Percentiles rank a stretch among this genome's conserved stretches.
Conservation (phyloP, 805 yeast species). For the Saturnispora zaruensis region DNA sequence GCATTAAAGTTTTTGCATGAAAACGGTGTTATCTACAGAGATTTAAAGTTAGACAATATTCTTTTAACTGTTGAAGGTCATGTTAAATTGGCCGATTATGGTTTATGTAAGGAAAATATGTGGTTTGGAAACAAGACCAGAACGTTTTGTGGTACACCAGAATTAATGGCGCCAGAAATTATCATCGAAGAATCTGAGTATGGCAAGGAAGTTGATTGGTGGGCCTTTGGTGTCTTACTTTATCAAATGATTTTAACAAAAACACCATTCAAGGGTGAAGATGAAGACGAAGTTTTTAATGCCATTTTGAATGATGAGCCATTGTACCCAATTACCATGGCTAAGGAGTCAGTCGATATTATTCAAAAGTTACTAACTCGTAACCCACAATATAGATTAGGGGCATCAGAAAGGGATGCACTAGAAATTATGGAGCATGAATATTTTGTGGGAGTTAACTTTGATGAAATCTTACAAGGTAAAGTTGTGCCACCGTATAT, state of each 20-base stretch:
- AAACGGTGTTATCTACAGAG: slow-evolving; percentile 93
- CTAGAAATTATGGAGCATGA: slow-evolving; percentile 92
- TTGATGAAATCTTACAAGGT: slow-evolving; percentile 71
- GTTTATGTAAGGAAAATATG: slow-evolving; percentile 83
- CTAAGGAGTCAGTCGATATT: slow-evolving; percentile 90
- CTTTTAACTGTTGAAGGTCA: slow-evolving; percentile 85
- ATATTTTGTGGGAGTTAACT: slow-evolving; percentile 81
- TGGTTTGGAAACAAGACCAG: slow-evolving; percentile 67
- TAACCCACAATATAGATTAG: slow-evolving; percentile 78
- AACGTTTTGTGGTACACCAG: slow-evolving; percentile 98
- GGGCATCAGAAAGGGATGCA: slow-evolving; percentile 84
- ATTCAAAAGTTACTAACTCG: slow-evolving; percentile 85
- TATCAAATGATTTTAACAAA: slow-evolving; percentile 96
- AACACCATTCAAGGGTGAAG: slow-evolving; percentile 93
- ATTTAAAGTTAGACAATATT: slow-evolving; percentile 90
- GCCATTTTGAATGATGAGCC: slow-evolving; percentile 97
- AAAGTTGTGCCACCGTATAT: slow-evolving; percentile 80
- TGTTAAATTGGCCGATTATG: slow-evolving; percentile 94
- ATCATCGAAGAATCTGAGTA: slow-evolving; percentile 78
- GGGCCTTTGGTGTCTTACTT: slow-evolving; percentile 97
- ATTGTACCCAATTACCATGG: slow-evolving; percentile 93
- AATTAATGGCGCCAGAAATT: slow-evolving; percentile 98
- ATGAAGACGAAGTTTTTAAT: slow-evolving; percentile 83
- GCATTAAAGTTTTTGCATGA: slow-evolving; percentile 92
- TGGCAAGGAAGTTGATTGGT: slow-evolving; percentile 96